Base-by-base conservation (phyloP, 768 basidiomycete species). In the Lentinus brumalis region DNA sequence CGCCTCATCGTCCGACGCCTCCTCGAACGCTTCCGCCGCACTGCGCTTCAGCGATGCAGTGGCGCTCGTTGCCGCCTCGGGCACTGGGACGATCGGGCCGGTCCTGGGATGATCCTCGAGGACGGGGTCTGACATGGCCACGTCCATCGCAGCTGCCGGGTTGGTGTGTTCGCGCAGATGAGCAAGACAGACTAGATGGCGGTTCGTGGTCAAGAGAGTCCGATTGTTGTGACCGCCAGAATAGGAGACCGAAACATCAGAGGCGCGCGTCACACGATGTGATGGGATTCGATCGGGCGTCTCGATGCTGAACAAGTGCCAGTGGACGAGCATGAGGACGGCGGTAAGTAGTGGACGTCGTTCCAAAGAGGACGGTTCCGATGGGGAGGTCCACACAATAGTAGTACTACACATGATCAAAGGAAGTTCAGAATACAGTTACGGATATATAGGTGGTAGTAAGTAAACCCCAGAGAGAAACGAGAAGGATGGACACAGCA, bases 21-120 rank as follows among this genome's bases (percentile, higher is more conserved):
- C 79, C 61, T 86, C 83, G 69, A 84, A 86, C 59, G 84, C 82
- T 10, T 82, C 74, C 26, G 88, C 87, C 16, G 83, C 86, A 54
- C 81, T 79, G 66, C 89, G 86, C 73, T 91, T 91, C 56, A 83
- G 74, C n/a, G 60, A 59, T 32, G 63, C 62, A 29, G 58, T 53
- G 50, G 59, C 45, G 57, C 57, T 56, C 42, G 54, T 39, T 31
- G 61, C 38, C 40, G 57, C 56, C 49, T 41, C 57, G n/a, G 38
- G 55, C n/a, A 39, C 44, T 11, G 35, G 55, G 50, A 31, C 52
- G n/a, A 57, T 57, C 46, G 56, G 56, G 15, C 51, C 51, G 45
- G 51, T 15, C 29, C 56, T 31, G 42, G 21, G 14, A 50, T 15
- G 12, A 42, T 50, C 55, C 26, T 35, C 50, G 4, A 26, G 16